Base-by-base conservation (phyloP, 768 basidiomycete species). In the Mycena polygramma region DNA sequence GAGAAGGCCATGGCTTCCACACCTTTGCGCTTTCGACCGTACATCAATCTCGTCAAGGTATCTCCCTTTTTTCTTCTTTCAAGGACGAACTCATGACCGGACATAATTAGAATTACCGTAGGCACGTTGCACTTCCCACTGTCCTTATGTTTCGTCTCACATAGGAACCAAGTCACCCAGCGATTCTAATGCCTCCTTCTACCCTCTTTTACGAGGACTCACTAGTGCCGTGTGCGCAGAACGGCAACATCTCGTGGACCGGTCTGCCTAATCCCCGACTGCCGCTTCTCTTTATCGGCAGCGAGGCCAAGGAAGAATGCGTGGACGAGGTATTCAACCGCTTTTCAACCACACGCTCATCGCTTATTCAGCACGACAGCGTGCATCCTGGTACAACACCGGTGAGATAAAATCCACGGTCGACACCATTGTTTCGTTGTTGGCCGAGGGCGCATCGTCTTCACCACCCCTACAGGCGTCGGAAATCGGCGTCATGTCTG, bases 201-300 rank as follows among this genome's bases (percentile, higher is more conserved):
- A 83, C 86, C 7, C 79, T 88, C n/a, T 88, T 88, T 63, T 88
- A 88, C 70, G 81, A 84, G 57, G 87, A 88, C 69, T 81, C 81
- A 4, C 69, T 88, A 66, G 80, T 84, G 63, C 86, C 87, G 1
- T 84, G 77, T 69, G 86, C 87, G 20, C 74, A 63, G 15, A 87
- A 85, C 75, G 86, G 87, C 24, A 75, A 64, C 20, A 75, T 86
- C 30, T 63, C 65, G 4, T 88, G 87, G 86, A 77, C 79, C 8
- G 81, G 82, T 4, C 73, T 88, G 13, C 69, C 81, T 2, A 83
- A 83, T 52, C 78, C 81, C 1, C 70, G 77, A 13, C 74, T 86
- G 9, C 87, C 87, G 14, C 76, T 88, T 20, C 80, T 83, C 70
- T 85, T 88, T 57, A 80, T 87, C 36, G 85, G 84, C 0, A 81